These are phyloP conservation scores for Nymphaea colorata DNA, from an alignment of 164 flowering plant species.

Conservation along the genomic window DNA sequence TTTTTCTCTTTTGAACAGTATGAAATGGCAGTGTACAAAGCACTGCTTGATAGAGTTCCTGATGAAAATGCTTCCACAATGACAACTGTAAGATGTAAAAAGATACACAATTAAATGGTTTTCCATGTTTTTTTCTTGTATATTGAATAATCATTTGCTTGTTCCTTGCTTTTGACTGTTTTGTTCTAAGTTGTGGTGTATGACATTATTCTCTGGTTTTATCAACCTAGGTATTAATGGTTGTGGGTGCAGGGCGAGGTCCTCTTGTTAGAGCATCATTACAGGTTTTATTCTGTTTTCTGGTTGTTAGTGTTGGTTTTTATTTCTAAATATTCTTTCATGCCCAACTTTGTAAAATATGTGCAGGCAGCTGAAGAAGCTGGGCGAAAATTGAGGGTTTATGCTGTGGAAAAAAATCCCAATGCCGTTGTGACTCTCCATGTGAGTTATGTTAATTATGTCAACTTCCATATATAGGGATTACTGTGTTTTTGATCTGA, in stretches of 20 bases:
- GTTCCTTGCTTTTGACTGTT: neutral
- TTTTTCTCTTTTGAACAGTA: conserved; percentile 34
- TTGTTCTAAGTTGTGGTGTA: neutral
- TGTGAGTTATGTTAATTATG: conserved; percentile 33
- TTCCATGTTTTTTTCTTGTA: neutral
- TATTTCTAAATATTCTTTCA: neutral
- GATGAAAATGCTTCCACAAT: conserved; percentile 50
- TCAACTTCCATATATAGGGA: too few species aligned
- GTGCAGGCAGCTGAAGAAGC: conserved; percentile 93
- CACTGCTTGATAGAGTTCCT: conserved; percentile 73
- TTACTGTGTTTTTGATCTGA: too few species aligned
- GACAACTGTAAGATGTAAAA: conserved; percentile 48
- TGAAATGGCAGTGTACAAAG: conserved; percentile 77
- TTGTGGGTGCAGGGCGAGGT: conserved; percentile 99
- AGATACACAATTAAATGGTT: neutral
- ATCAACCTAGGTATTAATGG: conserved; percentile 76
- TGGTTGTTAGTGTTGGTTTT: neutral
- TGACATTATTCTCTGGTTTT: neutral
- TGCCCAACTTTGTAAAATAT: neutral
- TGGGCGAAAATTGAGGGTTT: conserved; percentile 73
- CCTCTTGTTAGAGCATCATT: conserved; percentile 96
- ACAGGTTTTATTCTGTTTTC: conserved; percentile 38
- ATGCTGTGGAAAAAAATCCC: conserved; percentile 98
- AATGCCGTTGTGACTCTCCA: conserved; percentile 98
- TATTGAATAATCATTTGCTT: too few species aligned